Percentiles rank a stretch among this genome's conserved stretches.
These are phyloP conservation scores for Priceomyces melissophilus DNA, from an alignment of 805 yeast genomes.

Conservation along the genomic window DNA sequence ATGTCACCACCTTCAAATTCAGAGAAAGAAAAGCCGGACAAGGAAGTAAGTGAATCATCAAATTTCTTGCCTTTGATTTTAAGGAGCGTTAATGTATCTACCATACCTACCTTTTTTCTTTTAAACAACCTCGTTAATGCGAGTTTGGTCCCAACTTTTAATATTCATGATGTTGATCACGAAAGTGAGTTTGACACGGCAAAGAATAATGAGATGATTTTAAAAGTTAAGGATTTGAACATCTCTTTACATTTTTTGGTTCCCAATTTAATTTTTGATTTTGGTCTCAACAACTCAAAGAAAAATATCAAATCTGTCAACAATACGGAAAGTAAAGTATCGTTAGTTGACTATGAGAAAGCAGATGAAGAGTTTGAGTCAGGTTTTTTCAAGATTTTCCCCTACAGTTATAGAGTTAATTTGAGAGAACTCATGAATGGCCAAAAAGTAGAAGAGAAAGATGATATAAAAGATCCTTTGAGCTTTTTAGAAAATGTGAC, in stretches of 20 bases:
- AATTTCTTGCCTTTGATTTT: constrained; percentile 68
- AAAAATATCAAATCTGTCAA: constrained; percentile 9
- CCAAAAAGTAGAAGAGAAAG: constrained; percentile 11
- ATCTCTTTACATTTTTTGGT: constrained; percentile 38
- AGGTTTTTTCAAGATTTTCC: constrained; percentile 24
- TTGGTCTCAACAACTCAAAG: constrained; percentile 22
- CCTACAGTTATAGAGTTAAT: constrained; percentile 28
- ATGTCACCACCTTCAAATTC: constrained; percentile 1
- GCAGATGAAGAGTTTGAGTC: constrained; percentile 15
- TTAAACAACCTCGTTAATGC: constrained; percentile 20
- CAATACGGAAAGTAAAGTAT: constrained; percentile 1
- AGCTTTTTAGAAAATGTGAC: constrained; percentile 38
- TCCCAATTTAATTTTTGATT: constrained; percentile 38
- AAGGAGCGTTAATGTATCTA: constrained; percentile 57
- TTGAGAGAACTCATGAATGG: constrained; percentile 34
- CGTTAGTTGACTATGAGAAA: constrained; percentile 7
- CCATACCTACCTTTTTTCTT: constrained; percentile 56
- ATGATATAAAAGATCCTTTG: constrained; percentile 26
- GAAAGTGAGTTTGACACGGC: constrained; percentile 29
- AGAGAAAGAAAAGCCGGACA: constrained; percentile 5
- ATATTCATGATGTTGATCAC: constrained; percentile 32
- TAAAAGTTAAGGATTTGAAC: constrained; percentile 25
- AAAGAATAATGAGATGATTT: constrained; percentile 28
- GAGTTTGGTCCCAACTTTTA: constrained; percentile 23
- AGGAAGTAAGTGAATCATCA: constrained; percentile 33